Evolutionary conservation across 2,329 filamentous ascomycete species (phyloP).

Genomic region (Epichloe gansuensis): DNA sequence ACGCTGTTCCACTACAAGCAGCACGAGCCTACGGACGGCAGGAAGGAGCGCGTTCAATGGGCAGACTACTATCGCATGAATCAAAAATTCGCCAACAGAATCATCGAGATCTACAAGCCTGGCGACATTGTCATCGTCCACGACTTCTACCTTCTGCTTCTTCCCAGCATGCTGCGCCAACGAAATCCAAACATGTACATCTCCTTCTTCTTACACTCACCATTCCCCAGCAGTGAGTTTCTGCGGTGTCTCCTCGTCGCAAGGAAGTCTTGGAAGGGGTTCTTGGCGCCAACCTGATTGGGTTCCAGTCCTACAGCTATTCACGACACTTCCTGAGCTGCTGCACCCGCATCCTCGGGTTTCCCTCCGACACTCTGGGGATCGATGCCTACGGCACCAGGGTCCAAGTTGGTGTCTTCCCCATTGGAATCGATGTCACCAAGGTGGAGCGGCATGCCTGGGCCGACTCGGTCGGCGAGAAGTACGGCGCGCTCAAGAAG

Average conservation of each 20-base stretch:
- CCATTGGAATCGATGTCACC: slow-evolving; percentile 85
- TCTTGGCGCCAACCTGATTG: slow-evolving; percentile 82
- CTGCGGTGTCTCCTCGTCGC: slow-evolving; percentile 70
- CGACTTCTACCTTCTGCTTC: slow-evolving; percentile 84
- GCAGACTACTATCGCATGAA: slow-evolving; percentile 90
- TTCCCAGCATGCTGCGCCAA: slow-evolving; percentile 81
- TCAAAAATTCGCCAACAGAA: slow-evolving; percentile 79
- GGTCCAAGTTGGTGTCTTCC: slow-evolving; percentile 85
- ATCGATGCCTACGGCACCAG: slow-evolving; percentile 83
- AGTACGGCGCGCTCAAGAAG: slow-evolving; percentile 60
- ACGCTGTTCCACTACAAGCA: slow-evolving; percentile 94
- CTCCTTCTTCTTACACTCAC: slow-evolving; percentile 86
- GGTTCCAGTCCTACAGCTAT: slow-evolving; percentile 93
- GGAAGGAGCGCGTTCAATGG: slow-evolving; percentile 73
- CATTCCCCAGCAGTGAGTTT: slow-evolving; percentile 94
- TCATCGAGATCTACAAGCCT: slow-evolving; percentile 78
- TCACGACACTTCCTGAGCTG: slow-evolving; percentile 90
- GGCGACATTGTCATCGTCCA: slow-evolving; percentile 89
- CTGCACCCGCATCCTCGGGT: slow-evolving; percentile 83
- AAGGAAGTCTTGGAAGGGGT: slow-evolving; percentile 88
- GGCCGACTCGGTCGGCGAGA: slow-evolving; percentile 54
- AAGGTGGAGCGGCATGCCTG: slow-evolving; percentile 68
- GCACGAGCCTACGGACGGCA: slow-evolving; percentile 77
- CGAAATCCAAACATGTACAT: slow-evolving; percentile 82
- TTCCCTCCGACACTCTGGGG: slow-evolving; percentile 71